Percentiles rank a stretch among this genome's conserved stretches.
Evolutionary conservation across 2,329 filamentous ascomycete species (phyloP).

Genomic region (Trichoderma asperellum): DNA sequence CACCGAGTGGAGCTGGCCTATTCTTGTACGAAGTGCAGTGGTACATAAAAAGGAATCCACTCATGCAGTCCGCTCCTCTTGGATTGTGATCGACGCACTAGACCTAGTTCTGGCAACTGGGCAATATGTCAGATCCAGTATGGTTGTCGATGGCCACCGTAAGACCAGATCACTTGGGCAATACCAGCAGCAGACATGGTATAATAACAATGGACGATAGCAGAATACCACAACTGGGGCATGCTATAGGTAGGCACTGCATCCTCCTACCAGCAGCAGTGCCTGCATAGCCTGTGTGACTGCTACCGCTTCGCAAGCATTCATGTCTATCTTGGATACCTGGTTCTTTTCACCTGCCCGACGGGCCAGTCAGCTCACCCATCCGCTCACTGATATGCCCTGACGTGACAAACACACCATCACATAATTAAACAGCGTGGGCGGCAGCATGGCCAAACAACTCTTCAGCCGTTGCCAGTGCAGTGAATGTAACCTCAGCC

Average conservation of each 20-base stretch:
- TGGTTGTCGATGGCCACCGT: slow-evolving; percentile 16
- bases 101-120: slow-evolving; percentile 21
- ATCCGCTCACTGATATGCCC: not conserved
- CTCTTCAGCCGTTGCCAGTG: not conserved
- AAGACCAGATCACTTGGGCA: slow-evolving; percentile 7
- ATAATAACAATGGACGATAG: not conserved
- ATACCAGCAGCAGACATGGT: not conserved
- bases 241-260: too few relatives aligned
- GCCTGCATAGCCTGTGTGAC: not conserved
- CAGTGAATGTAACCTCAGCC: slow-evolving; percentile 10
- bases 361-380: not conserved
- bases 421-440: slow-evolving; percentile 24
- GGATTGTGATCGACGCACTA: slow-evolving; percentile 28
- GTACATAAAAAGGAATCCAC: slow-evolving; percentile 24
- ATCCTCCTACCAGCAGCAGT: not conserved
- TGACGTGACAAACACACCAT: slow-evolving; percentile 25
- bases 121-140: slow-evolving; percentile 16
- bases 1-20: not conserved
- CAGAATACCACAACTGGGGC: not conserved
- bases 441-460: slow-evolving; percentile 24
- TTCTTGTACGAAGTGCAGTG: slow-evolving; percentile 5
- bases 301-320: not conserved
- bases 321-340: not conserved
- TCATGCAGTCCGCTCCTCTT: slow-evolving; percentile 25
- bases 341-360: not conserved